Evolutionary conservation across 768 basidiomycete genomes (phyloP).

Genomic region (Lactifluus volemus): DNA sequence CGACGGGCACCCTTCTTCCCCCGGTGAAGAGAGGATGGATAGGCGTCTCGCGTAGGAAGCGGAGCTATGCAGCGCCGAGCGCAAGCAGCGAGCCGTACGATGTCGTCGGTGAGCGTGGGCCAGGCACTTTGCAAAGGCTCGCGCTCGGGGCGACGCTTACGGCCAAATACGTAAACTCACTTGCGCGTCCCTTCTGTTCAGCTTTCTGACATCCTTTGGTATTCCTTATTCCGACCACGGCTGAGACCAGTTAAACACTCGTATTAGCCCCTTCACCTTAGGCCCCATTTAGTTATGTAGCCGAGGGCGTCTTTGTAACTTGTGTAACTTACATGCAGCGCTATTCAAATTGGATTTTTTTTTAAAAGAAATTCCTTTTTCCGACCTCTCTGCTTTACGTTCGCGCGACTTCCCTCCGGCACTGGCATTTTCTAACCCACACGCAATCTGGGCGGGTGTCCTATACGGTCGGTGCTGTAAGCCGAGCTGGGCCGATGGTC

Average conservation of each 20-base stretch:
- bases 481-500: conserved; percentile 31
- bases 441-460: conserved; percentile 20
- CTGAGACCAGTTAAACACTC: no score
- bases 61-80: conserved; percentile 15
- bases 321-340: no score
- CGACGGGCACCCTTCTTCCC: no score
- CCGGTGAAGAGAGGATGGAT: no score
- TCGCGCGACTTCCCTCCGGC: conserved; percentile 24
- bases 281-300: no score
- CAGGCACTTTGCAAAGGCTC: conserved; percentile 67
- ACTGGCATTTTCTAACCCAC: conserved; percentile 24
- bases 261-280: no score
- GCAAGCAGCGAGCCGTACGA: conserved; percentile 32
- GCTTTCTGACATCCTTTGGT: neutral
- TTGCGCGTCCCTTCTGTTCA: neutral
- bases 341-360: no score
- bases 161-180: conserved; percentile 40
- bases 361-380: no score
- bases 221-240: no score
- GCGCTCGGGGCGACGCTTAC: conserved; percentile 55
- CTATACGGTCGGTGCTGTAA: conserved; percentile 21
- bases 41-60: no score
- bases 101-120: conserved; percentile 51
- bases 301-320: no score
- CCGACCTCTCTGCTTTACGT: conserved; percentile 24